Evolutionary conservation across 106 monocot species (phyloP), one percentile per base, ranked within the genome.

Genomic region (Narthecium ossifragum): DNA sequence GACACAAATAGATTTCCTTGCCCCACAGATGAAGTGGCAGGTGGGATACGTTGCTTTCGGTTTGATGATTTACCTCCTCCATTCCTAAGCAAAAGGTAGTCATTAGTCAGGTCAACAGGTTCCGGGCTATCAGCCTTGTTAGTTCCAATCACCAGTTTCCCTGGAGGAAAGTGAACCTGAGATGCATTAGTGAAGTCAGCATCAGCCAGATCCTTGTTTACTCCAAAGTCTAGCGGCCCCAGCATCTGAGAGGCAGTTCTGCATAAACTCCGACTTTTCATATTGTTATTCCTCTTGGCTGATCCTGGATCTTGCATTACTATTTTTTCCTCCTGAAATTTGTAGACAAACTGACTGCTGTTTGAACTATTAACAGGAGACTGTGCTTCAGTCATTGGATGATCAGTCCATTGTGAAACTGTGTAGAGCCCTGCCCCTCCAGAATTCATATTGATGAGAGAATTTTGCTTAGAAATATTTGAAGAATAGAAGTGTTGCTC

Each of bases 371-470:
- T 34, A 32, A 68, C 41, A 60, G 67, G 59, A 65, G 12, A 31
- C 31, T 54, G 31, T 18, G 26, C 38, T 6, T 46, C 50, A 56
- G 11, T 38, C 31, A 40, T 43, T 60, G 51, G 54, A 48, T 67
- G 51, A 60, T 60, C 63, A 54, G 55, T 60, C 55, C 27, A 34
- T 31, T 48, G 53, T 69, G 71, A 41, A 53, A 37, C 49, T 61
- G 27, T 18, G 24, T 6, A 47, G 39, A 38, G 54, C 32, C 45
- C 63, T 29, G 26, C 20, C 14, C n/a, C n/a, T n/a, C n/a, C n/a
- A n/a, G n/a, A n/a, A n/a, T n/a, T n/a, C n/a, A 4, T 6, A 18
- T 43, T 43, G 43, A 18, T 4, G 17, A 43, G 43, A 43, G 43
- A 43, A 4, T 43, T 43, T 43, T 13, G 43, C 43, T 43, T 13